Evolutionary conservation across 805 yeast genomes (phyloP).

Genomic region (Scheffersomyces ergatensis): DNA sequence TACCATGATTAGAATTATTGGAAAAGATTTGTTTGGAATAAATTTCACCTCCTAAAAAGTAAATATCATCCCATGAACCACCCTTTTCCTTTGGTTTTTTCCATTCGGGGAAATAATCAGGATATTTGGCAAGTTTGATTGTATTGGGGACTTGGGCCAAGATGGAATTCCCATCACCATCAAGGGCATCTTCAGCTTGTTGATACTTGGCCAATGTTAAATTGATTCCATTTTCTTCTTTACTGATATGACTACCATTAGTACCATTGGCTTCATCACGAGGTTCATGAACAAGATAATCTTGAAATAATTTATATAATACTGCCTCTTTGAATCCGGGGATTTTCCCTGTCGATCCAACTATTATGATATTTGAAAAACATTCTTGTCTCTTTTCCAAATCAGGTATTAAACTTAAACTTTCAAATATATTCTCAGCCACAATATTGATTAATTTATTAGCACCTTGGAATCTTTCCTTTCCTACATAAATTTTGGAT

Average conservation of each 20-base stretch:
- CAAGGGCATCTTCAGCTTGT: constrained; percentile 35
- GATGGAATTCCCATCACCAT: constrained; percentile 24
- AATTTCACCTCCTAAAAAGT: constrained; percentile 84
- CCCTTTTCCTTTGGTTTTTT: constrained; percentile 49
- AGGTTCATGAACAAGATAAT: constrained; percentile 47
- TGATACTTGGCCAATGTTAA: constrained; percentile 43
- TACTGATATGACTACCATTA: constrained; percentile 18
- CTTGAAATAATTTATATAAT: constrained; percentile 52
- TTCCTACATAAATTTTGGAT: constrained; percentile 67
- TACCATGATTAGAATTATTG: constrained; percentile 48
- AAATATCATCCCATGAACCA: constrained; percentile 70
- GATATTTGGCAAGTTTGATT: constrained; percentile 64
- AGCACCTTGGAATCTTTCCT: constrained; percentile 84
- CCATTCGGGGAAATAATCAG: constrained; percentile 96
- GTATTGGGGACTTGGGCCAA: constrained; percentile 75
- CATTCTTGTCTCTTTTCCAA: constrained; percentile 72
- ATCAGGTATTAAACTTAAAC: constrained; percentile 60
- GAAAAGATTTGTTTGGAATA: constrained; percentile 82
- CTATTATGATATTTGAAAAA: constrained; percentile 77
- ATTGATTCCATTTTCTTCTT: constrained; percentile 27
- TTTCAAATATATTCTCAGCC: constrained; percentile 50
- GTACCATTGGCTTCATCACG: constrained; percentile 18
- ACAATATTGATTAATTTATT: constrained; percentile 56
- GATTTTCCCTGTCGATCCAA: constrained; percentile 76
- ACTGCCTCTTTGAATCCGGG: constrained; percentile 76